Base-by-base conservation (phyloP, 805 yeast species). In the Teunomyces pallodes region DNA sequence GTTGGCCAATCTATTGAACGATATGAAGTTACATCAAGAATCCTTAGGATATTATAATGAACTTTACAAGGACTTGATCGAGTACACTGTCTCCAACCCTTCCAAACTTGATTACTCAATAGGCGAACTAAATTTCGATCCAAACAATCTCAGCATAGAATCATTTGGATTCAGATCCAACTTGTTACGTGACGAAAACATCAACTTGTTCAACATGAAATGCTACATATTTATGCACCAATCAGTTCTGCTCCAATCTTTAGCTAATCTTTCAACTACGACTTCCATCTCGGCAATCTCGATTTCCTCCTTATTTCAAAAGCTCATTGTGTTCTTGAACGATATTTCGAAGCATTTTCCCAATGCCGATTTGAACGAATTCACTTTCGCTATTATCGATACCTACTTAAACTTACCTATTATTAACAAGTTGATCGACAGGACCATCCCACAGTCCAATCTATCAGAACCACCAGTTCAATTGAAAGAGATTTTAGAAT, bases 1-100 rank as follows among this genome's bases (percentile, higher is more conserved):
- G 5, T 61, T 83, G 38, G 85, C 84, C 0, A 63, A 74, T 29
- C 69, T 81, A 3, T 74, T 80, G 47, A 78, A 77, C 46, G 77
- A 77, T 41, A 72, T 88, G 67, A 75, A 76, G 24, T 74, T 86
- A 20, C 64, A 72, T 24, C 86, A 84, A 26, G 91, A 87, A 45
- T 76, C 92, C 0, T 59, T 84, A 31, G 65, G 61, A 3, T 74
- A 77, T 17, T 84, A 81, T 53, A 76, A 78, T 29, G 70, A 68
- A 27, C 55, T 87, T 5, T 70, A 73, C 13, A 49, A 55, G 1
- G 62, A 61, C 13, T 42, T 66, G 43, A 32, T 38, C 9, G 41
- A 38, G 13, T 38, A 38, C 30, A 5, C 41, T 7, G 13, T 14
- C 12, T 9, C 41, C 8, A 24, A 38, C 14, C 30, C 16, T 6